A percentile compares a stretch with the other conserved stretches of the same genome.
Evolutionary conservation across 306 rosid species (phyloP).

Genomic region (Prosopis cineraria): DNA sequence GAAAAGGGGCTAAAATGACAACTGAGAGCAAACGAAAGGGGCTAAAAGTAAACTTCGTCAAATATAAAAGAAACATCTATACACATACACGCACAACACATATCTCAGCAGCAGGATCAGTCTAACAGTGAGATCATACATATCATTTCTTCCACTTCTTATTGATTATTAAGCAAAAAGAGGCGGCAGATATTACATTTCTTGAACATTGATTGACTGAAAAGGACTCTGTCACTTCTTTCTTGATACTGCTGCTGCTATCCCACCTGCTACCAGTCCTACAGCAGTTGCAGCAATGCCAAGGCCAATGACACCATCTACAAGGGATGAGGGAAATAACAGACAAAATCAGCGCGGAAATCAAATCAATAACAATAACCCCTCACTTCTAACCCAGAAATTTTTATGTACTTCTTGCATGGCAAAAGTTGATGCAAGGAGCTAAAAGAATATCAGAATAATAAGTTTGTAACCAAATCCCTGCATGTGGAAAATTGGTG

Average conservation of each 20-base stretch:
- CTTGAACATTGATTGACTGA: constrained; percentile 23
- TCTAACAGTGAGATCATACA: neutral
- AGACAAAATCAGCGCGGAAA: constrained; percentile 25
- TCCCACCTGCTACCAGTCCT: constrained; percentile 83
- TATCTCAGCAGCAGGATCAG: constrained; percentile 1
- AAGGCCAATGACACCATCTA: constrained; percentile 89
- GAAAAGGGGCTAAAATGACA: neutral
- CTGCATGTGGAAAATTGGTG: neutral
- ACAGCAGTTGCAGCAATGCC: constrained; percentile 89
- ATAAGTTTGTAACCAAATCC: neutral
- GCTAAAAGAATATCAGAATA: neutral
- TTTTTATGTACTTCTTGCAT: neutral
- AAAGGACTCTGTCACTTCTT: constrained; percentile 49
- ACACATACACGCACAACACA: neutral
- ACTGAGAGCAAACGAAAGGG: neutral
- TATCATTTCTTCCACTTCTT: constrained; percentile 19
- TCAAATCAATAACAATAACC: constrained; percentile 20
- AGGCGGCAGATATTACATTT: constrained; percentile 24
- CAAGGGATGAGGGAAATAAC: constrained; percentile 21
- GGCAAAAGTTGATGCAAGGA: neutral
- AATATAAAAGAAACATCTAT: neutral
- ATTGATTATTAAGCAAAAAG: constrained; percentile 3
- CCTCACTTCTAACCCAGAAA: neutral
- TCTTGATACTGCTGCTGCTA: constrained; percentile 71
- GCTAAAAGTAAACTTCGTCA: neutral